phyloP scores from a whole-genome alignment of 2,329 filamentous ascomycete species.

The Fusarium succisae region DNA sequence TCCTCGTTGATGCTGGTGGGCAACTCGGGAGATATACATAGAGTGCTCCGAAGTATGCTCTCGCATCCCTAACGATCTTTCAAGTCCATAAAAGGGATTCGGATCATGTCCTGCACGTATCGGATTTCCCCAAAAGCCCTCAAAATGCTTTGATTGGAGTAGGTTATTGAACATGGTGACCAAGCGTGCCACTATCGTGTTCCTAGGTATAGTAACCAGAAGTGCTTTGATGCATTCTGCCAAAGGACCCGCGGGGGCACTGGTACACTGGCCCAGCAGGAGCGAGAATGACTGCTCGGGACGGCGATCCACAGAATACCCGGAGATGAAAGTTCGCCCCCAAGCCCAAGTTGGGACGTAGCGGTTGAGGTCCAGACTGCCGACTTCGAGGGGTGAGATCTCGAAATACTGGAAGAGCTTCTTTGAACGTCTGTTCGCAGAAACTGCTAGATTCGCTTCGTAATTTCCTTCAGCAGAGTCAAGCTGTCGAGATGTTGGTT shows the following conservation, averaged over 20 bases:
- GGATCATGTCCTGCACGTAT: constrained; percentile 39
- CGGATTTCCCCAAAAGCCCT: constrained; percentile 37
- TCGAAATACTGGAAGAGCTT: constrained; percentile 39
- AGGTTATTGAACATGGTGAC: constrained; percentile 10
- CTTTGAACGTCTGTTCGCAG: not conserved
- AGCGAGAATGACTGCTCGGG: constrained; percentile 37
- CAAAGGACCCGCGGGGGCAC: constrained; percentile 32
- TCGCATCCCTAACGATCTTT: not conserved
- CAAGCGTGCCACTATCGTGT: constrained; percentile 24
- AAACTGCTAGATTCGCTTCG: accelerated
- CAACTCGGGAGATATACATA: accelerated
- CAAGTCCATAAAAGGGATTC: constrained; percentile 37
- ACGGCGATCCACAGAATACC: constrained; percentile 21
- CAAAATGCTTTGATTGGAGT: constrained; percentile 20
- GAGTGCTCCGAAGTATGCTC: not conserved
- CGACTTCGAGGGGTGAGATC: constrained; percentile 33
- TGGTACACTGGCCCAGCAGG: constrained; percentile 32
- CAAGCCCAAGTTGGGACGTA: constrained; percentile 39
- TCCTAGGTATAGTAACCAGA: constrained; percentile 21
- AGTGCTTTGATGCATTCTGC: constrained; percentile 33
- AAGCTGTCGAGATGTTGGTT: accelerated
- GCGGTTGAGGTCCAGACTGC: constrained; percentile 27
- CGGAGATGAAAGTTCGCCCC: constrained; percentile 37
- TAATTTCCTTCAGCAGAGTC: not conserved
- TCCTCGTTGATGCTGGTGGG: accelerated